A percentile compares a stretch with the other conserved stretches of the same genome.
Evolutionary conservation across 176 grass and related monocot genomes (phyloP).

Genomic region (Poa annua): DNA sequence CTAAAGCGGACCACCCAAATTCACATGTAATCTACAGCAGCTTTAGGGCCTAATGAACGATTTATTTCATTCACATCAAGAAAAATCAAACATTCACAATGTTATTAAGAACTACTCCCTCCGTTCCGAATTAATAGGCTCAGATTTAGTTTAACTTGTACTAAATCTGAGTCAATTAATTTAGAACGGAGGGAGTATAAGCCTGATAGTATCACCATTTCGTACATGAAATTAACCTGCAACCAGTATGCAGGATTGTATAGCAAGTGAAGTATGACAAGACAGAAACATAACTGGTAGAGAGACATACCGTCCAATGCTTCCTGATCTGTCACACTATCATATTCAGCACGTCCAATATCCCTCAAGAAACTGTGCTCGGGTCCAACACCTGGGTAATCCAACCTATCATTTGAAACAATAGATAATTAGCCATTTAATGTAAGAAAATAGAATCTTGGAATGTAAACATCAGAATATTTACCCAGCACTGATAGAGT

Average conservation of each 20-base stretch:
- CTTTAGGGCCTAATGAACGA: not conserved
- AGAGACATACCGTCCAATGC: conserved; percentile 78
- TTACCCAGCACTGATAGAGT: conserved; percentile 98
- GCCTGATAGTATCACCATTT: not conserved
- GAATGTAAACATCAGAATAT: conserved; percentile 23
- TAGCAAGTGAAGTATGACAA: not conserved
- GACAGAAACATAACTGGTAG: not conserved
- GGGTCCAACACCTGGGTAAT: conserved; percentile 95
- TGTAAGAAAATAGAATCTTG: conserved; percentile 7
- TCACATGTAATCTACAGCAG: not conserved
- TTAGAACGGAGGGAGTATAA: too few relatives aligned
- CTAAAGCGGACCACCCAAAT: not conserved
- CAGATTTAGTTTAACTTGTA: too few relatives aligned
- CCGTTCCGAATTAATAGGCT: too few relatives aligned
- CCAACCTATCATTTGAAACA: conserved; percentile 59
- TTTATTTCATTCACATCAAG: not conserved
- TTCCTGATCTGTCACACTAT: conserved; percentile 91
- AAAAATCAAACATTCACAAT: conserved; percentile 16
- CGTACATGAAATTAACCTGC: not conserved
- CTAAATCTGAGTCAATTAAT: too few relatives aligned
- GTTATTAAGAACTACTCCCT: conserved; percentile 7
- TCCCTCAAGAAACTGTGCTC: conserved; percentile 98
- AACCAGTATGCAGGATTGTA: not conserved
- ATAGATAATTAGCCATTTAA: conserved; percentile 23
- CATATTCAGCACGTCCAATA: conserved; percentile 87